phyloP scores from a whole-genome alignment of 495 filamentous ascomycete genomes.

The Talaromyces stipitatus region DNA sequence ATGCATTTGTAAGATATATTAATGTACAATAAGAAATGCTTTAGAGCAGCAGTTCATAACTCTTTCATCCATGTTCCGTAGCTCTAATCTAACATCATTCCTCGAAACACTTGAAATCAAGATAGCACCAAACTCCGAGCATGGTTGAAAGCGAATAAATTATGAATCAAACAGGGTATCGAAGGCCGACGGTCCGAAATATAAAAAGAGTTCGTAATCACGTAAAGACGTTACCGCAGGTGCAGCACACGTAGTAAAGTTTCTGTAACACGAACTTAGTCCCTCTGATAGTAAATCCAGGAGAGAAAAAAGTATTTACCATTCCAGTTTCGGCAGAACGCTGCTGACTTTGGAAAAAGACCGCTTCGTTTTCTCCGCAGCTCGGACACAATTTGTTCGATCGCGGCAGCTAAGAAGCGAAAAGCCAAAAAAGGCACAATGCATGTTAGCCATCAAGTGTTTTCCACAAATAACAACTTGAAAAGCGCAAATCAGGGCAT shows the following conservation, averaged over 20 bases:
- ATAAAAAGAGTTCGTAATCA: constrained; percentile 20
- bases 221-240: constrained; percentile 81
- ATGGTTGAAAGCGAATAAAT: constrained; percentile 8
- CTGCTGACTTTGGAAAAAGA: constrained; percentile 98
- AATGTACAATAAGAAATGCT: constrained; percentile 6
- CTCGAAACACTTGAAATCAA: neutral
- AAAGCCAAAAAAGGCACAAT: constrained; percentile 11
- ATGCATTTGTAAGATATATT: constrained; percentile 67
- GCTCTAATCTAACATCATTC: neutral
- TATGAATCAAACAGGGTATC: constrained; percentile 28
- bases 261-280: constrained; percentile 49
- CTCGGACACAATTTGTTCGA: constrained; percentile 73
- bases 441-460: constrained; percentile 40
- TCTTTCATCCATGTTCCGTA: neutral
- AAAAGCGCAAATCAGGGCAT: constrained; percentile 7
- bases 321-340: constrained; percentile 95
- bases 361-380: constrained; percentile 78
- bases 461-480: constrained; percentile 7
- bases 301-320: constrained; percentile 48
- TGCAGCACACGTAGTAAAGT: constrained; percentile 95
- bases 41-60: neutral
- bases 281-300: neutral
- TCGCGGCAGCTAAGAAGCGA: constrained; percentile 65
- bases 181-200: constrained; percentile 14
- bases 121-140: constrained; percentile 11